Conservation (phyloP, 148 eudicot genomes). For the Rhododendron ferrugineum region DNA sequence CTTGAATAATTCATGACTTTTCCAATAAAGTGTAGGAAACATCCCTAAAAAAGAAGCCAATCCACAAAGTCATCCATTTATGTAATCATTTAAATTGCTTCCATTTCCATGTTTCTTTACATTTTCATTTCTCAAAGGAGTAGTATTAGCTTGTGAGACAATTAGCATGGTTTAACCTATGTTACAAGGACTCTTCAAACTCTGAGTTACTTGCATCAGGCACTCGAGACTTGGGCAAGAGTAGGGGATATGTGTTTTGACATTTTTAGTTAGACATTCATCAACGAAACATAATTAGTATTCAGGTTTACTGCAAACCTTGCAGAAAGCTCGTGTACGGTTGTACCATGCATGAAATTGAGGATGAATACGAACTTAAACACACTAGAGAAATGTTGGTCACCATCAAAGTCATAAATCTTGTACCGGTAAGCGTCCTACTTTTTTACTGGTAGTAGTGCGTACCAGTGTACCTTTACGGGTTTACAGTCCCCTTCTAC, state of each 20-base stretch:
- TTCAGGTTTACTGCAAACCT: background rate
- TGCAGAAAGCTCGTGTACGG: background rate
- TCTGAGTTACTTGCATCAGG: background rate
- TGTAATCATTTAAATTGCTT: background rate
- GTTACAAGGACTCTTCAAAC: background rate
- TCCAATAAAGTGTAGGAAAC: background rate
- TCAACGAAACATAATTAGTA: background rate
- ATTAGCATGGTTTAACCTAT: background rate
- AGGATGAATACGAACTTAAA: background rate
- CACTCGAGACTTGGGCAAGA: background rate
- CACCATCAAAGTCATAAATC: no score
- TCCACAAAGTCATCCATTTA: background rate
- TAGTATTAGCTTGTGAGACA: background rate
- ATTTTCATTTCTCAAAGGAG: background rate
- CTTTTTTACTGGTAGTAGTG: no score
- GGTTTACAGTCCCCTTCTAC: no score
- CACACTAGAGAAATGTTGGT: background rate
- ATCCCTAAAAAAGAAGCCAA: background rate
- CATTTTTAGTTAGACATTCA: background rate
- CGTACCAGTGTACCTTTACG: no score
- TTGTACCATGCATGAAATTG: background rate
- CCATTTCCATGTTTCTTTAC: background rate
- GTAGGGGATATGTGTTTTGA: background rate
- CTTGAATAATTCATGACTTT: background rate
- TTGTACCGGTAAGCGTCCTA: no score